phyloP scores from a whole-genome alignment of 768 basidiomycete species.

The Auriscalpium vulgare region DNA sequence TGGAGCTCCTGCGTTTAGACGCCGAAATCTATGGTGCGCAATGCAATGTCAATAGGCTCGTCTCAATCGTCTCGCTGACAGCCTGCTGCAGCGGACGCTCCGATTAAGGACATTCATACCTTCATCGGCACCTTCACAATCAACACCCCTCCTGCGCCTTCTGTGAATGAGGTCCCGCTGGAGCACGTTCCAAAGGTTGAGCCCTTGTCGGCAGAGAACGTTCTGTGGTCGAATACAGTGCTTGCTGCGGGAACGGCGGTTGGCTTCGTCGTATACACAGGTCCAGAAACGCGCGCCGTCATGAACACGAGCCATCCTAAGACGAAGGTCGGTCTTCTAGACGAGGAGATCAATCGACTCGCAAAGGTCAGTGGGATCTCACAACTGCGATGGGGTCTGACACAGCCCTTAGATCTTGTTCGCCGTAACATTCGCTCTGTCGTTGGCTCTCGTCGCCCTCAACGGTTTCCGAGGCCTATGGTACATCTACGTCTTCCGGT shows the following conservation, averaged over 20 bases:
- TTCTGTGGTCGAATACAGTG: conserved; percentile 96
- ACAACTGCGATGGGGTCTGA: background rate
- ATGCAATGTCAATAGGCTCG: conserved; percentile 16
- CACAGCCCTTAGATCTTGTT: conserved; percentile 68
- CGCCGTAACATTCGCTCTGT: conserved; percentile 86
- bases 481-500: conserved; percentile 95
- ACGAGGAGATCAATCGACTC: conserved; percentile 90
- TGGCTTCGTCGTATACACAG: conserved; percentile 92
- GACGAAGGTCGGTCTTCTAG: conserved; percentile 88
- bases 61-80: background rate
- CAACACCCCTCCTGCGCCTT: conserved; percentile 36
- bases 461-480: conserved; percentile 94
- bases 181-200: conserved; percentile 45
- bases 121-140: conserved; percentile 91
- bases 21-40: conserved; percentile 83
- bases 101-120: conserved; percentile 93
- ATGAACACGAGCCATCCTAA: conserved; percentile 98
- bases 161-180: conserved; percentile 30
- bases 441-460: conserved; percentile 84
- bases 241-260: conserved; percentile 91
- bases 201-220: conserved; percentile 90
- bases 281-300: conserved; percentile 89
- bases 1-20: conserved; percentile 50
- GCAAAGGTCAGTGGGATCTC: conserved; percentile 62
- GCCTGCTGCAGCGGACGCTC: conserved; percentile 67